Evolutionary conservation across 345 rosid species (phyloP).

Genomic region (Acer negundo): DNA sequence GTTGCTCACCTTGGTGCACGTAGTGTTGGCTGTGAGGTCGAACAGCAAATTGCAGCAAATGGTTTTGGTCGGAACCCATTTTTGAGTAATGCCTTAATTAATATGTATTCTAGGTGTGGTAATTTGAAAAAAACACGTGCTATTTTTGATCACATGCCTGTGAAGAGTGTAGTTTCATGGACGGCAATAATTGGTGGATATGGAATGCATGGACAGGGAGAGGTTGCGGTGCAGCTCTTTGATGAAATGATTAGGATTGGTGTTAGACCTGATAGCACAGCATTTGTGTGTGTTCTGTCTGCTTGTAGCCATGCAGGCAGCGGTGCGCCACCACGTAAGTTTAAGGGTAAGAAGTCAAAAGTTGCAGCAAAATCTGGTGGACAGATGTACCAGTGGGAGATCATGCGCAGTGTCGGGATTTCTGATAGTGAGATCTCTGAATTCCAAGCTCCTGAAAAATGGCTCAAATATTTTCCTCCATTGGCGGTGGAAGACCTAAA

Average conservation of each 20-base stretch:
- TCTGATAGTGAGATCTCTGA: constrained; percentile 63
- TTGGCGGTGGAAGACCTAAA: constrained; percentile 75
- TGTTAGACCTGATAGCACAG: constrained; percentile 67
- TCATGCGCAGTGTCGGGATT: constrained; percentile 91
- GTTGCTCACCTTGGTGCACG: constrained; percentile 84
- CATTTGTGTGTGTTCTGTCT: constrained; percentile 78
- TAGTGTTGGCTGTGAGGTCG: constrained; percentile 62
- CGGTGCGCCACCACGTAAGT: constrained; percentile 49
- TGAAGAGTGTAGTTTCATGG: constrained; percentile 79
- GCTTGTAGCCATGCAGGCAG: constrained; percentile 72
- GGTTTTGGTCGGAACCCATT: constrained; percentile 57
- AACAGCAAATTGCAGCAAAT: constrained; percentile 38
- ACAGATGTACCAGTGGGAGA: constrained; percentile 88
- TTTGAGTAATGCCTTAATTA: constrained; percentile 71
- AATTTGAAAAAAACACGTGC: constrained; percentile 67
- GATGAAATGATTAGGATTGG: constrained; percentile 68
- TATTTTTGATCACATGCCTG: constrained; percentile 59
- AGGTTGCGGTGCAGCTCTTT: constrained; percentile 56
- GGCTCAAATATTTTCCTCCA: constrained; percentile 84
- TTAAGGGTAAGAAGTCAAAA: constrained; percentile 85
- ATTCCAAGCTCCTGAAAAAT: constrained; percentile 75
- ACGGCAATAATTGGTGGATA: constrained; percentile 85
- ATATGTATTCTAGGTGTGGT: constrained; percentile 92
- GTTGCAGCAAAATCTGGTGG: constrained; percentile 83
- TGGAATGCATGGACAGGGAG: constrained; percentile 87